These are phyloP conservation scores for Galerina marginata DNA, from an alignment of 768 basidiomycete species.

Conservation along the genomic window DNA sequence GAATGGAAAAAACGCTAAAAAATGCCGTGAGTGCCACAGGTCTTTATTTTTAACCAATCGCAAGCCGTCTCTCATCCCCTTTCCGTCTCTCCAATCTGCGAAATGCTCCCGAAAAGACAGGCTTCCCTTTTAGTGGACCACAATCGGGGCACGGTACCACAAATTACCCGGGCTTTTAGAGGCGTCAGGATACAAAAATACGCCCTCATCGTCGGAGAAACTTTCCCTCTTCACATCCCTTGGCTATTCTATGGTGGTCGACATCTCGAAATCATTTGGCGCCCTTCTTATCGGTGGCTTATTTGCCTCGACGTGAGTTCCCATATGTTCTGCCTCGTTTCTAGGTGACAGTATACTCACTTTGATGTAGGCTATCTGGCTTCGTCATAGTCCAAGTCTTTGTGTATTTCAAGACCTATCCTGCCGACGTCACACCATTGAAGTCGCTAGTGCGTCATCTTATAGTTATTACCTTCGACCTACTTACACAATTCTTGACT, in stretches of 20 bases:
- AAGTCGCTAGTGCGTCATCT: constrained; percentile 35
- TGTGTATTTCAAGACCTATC: constrained; percentile 41
- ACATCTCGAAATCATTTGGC: constrained; percentile 41
- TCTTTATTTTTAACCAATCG: too few species aligned
- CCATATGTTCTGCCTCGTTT: not conserved
- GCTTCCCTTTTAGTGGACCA: too few species aligned
- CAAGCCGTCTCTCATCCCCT: too few species aligned
- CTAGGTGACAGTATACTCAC: too few species aligned
- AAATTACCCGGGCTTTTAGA: too few species aligned
- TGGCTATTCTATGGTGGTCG: constrained; percentile 16
- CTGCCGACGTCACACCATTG: constrained; percentile 27
- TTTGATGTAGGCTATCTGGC: constrained; percentile 33
- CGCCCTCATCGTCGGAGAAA: too few species aligned
- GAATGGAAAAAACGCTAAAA: too few species aligned
- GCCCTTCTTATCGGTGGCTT: constrained; percentile 45
- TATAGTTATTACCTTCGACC: not conserved
- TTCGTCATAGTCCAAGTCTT: constrained; percentile 39
- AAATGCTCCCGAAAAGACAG: too few species aligned
- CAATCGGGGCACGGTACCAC: too few species aligned
- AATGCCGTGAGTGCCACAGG: too few species aligned
- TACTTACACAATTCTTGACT: not conserved
- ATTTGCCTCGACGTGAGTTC: constrained; percentile 40
- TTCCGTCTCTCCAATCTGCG: too few species aligned
- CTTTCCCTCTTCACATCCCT: not conserved
- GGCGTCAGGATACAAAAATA: too few species aligned